Base-by-base conservation (phyloP, 495 filamentous ascomycete genomes). In the Extremus antarcticus region DNA sequence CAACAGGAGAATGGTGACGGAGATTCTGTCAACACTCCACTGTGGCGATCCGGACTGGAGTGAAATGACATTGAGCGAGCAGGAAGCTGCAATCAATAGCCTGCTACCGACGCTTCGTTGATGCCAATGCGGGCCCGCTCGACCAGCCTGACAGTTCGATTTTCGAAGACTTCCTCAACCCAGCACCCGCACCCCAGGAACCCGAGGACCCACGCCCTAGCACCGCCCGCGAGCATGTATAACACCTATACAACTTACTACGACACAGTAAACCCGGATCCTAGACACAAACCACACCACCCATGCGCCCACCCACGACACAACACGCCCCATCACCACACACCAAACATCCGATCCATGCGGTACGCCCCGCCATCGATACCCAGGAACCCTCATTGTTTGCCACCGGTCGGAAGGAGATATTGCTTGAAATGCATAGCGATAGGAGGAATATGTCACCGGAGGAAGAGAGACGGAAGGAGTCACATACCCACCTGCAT, bases 381-480 rank as follows among this genome's bases (percentile, higher is more conserved):
- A 48, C 46, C 46, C 46, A 24, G 7, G 41, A n/a, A n/a, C n/a
- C n/a, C n/a, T n/a, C 43, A 24, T 25, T 48, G 46, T 48, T 21
- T 48, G 46, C 25, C 46, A 48, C 46, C 46, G 21, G 24, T 48
- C 24, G 41, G 13, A 48, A 11, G 7, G 46, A 48, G 20, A 48
- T 45, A 45, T 45, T 45, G 15, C 41, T 45, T 9, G 46, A 7
- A 15, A 48, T 24, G 46, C 46, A 48, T 48, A 48, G 46, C 46
- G 46, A 48, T 45, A 45, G 41, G 41, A 45, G 19, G 41, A 45
- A 45, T 8, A 7, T 13, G 4, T 35, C 7, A 13, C 29, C 29
- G 29, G 29, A 35, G 29, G 4, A 35, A 35, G 29, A 13, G 13
- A 13, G 29, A 35, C 13, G 13, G 29, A 35, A 13, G 13, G 29